Base-by-base conservation (phyloP, 495 filamentous ascomycete species). In the Penicillium angulare region DNA sequence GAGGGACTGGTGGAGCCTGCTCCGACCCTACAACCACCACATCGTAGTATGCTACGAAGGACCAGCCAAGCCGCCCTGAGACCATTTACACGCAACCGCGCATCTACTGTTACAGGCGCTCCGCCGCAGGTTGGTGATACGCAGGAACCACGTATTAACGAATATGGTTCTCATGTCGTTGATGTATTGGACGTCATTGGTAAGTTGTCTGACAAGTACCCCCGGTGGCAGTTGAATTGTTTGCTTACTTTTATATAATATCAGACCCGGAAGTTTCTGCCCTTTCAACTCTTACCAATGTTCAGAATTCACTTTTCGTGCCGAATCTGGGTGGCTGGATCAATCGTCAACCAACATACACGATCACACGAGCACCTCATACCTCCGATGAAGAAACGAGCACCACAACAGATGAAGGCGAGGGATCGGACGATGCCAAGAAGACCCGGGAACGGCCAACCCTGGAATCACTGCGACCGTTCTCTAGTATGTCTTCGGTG, bases 241-340 rank as follows among this genome's bases (percentile, higher is more conserved):
- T 41, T 10, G 23, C 16, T 40, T 16, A 33, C 36, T 31, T 10
- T 9, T 26, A 5, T 15, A 9, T n/a, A 20, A 5, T 20, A 8
- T 21, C 52, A 89, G 86, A 90, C 50, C 87, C 87, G 7, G 85
- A 90, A 69, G 83, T 90, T 1, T 80, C 84, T 5, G 85, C 85
- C 4, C 69, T 90, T 0, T 86, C 85, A 0, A 89, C 84, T 42
- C 76, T 90, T 4, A 90, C 85, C 43, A 90, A 90, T 61, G 84
- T 90, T 7, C 86, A 89, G 47, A 90, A 90, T 57, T 89, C 86
- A 0, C 78, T 90, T 6, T 89, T 90, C 63, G 67, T 89, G 24
- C 86, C 86, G 0, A 82, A 87, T n/a, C 67, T 89, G 24, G 84
- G 84, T 7, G 69, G 68, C 40, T 80, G 78, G 41, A 39, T 90